Conservation (phyloP, 1,139 yeast genomes). For the Saccharomyces pastorianus region DNA sequence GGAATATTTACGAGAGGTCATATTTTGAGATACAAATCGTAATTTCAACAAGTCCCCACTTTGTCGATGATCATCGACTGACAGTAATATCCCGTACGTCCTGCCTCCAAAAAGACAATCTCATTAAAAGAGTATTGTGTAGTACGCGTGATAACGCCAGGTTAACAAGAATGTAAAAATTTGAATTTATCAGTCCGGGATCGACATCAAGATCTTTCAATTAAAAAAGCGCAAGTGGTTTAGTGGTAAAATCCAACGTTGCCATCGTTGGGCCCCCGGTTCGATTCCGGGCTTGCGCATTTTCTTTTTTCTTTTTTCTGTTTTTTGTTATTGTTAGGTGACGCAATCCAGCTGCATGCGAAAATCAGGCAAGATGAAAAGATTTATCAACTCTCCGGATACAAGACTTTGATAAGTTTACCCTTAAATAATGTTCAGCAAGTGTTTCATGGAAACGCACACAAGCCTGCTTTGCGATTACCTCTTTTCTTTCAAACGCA, state of each 20-base stretch:
- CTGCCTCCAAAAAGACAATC: too few relatives aligned
- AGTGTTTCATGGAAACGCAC: background rate
- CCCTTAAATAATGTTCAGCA: background rate
- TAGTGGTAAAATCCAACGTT: background rate
- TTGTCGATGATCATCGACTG: too few relatives aligned
- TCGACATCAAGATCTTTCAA: too few relatives aligned
- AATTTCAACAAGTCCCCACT: background rate
- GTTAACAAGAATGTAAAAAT: too few relatives aligned
- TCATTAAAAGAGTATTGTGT: too few relatives aligned
- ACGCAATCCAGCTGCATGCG: background rate
- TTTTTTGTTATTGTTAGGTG: background rate
- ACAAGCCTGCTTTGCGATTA: background rate
- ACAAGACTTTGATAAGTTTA: background rate
- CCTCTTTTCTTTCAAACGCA: background rate
- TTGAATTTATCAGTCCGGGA: too few relatives aligned
- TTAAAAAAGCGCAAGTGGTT: background rate
- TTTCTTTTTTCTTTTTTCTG: background rate
- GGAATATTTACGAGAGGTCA: too few relatives aligned
- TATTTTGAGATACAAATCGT: too few relatives aligned
- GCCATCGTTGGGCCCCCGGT: slow-evolving; percentile 1
- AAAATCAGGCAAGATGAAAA: background rate
- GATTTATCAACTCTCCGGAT: background rate
- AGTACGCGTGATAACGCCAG: too few relatives aligned
- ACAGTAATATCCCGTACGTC: too few relatives aligned
- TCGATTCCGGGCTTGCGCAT: slow-evolving; percentile 1